phyloP scores from a whole-genome alignment of 495 filamentous ascomycete species.

The Aspergillus sclerotiicarbonarius region DNA sequence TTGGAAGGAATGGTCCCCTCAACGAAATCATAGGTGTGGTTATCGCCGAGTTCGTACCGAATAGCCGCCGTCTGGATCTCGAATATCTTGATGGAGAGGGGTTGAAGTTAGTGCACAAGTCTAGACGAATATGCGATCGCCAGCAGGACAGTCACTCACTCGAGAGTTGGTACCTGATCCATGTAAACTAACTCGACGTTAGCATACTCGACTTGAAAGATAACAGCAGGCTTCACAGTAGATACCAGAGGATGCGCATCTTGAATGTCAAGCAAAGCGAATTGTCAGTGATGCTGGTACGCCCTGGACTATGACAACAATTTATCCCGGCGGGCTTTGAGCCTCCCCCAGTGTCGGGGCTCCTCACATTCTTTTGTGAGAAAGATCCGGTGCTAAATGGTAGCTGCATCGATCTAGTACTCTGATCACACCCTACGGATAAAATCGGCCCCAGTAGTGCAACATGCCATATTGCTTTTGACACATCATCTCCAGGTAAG shows the following conservation, averaged over 20 bases:
- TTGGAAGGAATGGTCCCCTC: constrained; percentile 26
- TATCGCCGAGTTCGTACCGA: constrained; percentile 29
- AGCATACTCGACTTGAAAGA: no score
- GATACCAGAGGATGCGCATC: constrained; percentile 13
- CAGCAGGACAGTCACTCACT: constrained; percentile 5
- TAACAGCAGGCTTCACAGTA: no score
- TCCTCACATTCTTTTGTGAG: not conserved
- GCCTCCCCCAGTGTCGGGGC: not conserved
- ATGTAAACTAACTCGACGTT: constrained; percentile 13
- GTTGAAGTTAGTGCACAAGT: not conserved
- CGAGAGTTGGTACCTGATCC: constrained; percentile 19
- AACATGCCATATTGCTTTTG: no score
- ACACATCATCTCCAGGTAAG: no score
- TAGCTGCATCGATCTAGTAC: no score
- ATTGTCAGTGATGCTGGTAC: not conserved
- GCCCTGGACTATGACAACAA: not conserved
- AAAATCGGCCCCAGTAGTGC: no score
- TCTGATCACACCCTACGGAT: no score
- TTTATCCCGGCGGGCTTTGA: not conserved
- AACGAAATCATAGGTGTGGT: constrained; percentile 35
- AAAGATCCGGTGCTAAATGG: not conserved
- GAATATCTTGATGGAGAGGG: constrained; percentile 4
- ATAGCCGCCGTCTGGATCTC: constrained; percentile 22
- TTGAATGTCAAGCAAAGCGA: not conserved
- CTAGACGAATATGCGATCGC: not conserved